Evolutionary conservation across 2,329 filamentous ascomycete species (phyloP), one percentile per base, ranked within the genome.

Genomic region (Xylariaceae sp.): DNA sequence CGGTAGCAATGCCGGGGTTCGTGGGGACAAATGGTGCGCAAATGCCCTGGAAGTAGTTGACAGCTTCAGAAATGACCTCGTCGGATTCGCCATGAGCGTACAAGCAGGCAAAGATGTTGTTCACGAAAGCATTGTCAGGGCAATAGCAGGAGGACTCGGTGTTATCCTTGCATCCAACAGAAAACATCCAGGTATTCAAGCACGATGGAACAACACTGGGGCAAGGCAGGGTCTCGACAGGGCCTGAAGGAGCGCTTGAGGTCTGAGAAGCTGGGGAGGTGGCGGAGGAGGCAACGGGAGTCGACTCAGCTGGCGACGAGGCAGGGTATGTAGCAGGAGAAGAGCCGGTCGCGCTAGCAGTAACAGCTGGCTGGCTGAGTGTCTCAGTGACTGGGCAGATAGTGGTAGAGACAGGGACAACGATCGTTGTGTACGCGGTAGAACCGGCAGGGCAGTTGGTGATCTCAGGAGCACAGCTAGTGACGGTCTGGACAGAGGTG

Each of bases 11-110:
- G 60, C 81, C 89, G n/a, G 92, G 91, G 82, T 97, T 96, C 70
- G 82, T 65, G 13, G 81, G 78, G 29, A 91, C 81, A 73, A 87
- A 87, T 47, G 81, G 76, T 53, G 89, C 91, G 77, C 93, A 97
- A 75, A 97, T 90, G 71, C 92, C 92, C 73, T 92, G 87, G 80
- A 97, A 88, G 84, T 90, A 96, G 66, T 83, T 82, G 55, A 94
- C 81, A 56, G 91, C 90, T 64, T 85, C 75, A 49, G 84, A 79
- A 64, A 93, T 80, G 69, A 89, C 82, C 39, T 82, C 77, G 57
- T 86, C 81, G 54, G 81, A 81, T 55, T 81, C 80, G 60, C 86
- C 88, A 81, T 92, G 87, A 52, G 92, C 83, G 67, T 87, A 84
- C 64, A 97, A 80, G 76, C 93, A 97, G 58, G 82, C 77, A 72